Base-by-base conservation (phyloP, 352 stramenopile species). In the Blastocystis sp. region DNA sequence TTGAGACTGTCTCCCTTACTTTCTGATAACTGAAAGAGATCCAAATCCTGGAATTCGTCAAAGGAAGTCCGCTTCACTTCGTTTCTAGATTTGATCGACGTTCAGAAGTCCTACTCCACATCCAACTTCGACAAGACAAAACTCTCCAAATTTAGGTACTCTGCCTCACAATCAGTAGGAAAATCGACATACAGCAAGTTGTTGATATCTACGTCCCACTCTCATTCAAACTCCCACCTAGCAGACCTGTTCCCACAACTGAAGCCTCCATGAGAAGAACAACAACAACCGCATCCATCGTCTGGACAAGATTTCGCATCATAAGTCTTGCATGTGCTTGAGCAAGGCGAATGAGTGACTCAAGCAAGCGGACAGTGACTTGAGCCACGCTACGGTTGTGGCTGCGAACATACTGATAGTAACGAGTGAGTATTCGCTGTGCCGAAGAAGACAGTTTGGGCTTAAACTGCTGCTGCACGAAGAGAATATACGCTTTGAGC, bases 401-500 rank as follows among this genome's bases (percentile, higher is more conserved):
- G 15, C 54, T 53, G 39, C 90, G 89, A 2, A 79, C 62, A 54
- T 88, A 64, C 47, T 88, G 77, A 34, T 88, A 88, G 45, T 88
- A 88, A 47, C 50, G 66, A 20, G 66, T 88, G 43, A 79, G 29
- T 18, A 88, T 79, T 7, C 59, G 29, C 20, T 88, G 62, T n/a
- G 77, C 55, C 0, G 47, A 43, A 18, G 62, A 3, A 2, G 77
- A 88, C n/a, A 88, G 66, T 11, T 61, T 15, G 5, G 77, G 77
- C n/a, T 59, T 20, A 18, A 56, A 88, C 13, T 37, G 23, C 2
- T 61, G 39, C 54, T 95, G 94, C 9, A 95, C 92, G 56, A 93
- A 93, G 73, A 93, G 94, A 45, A 95, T 94, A 56, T 95, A 95
- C 6, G 93, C 92, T 76, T 95, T 93, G n/a, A 95, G 63, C 63